phyloP scores from a whole-genome alignment of 148 eudicot species.

The Camellia lanceoleosa region DNA sequence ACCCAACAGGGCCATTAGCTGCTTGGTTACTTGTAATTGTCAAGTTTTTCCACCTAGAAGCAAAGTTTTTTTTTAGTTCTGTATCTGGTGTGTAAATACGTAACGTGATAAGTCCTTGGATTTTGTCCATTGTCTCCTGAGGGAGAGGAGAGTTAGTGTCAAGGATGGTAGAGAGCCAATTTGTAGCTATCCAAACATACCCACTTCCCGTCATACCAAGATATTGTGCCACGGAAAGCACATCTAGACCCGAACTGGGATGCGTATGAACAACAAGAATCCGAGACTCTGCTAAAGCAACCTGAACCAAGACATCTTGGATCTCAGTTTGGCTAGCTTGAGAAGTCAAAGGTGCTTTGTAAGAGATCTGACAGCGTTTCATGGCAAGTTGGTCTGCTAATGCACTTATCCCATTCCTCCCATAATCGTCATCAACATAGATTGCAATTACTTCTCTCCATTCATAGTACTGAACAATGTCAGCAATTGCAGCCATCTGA shows the following conservation, averaged over 20 bases:
- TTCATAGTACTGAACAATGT: constrained; percentile 44
- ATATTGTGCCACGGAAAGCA: constrained; percentile 25
- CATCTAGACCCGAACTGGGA: constrained; percentile 31
- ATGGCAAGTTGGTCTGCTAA: constrained; percentile 42
- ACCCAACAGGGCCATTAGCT: constrained; percentile 33
- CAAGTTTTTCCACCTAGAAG: constrained; percentile 39
- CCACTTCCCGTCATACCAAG: constrained; percentile 27
- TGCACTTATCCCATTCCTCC: constrained; percentile 59
- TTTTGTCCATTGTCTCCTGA: background rate
- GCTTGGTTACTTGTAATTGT: constrained; percentile 33
- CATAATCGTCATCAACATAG: constrained; percentile 57
- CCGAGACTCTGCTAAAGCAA: constrained; percentile 46
- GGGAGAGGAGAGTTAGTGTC: constrained; percentile 24
- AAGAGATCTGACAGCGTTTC: constrained; percentile 41
- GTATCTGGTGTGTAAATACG: constrained; percentile 39
- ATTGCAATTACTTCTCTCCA: constrained; percentile 59
- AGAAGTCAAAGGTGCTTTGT: constrained; percentile 44
- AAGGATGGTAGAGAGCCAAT: constrained; percentile 33
- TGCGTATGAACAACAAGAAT: constrained; percentile 54
- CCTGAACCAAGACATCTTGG: constrained; percentile 34
- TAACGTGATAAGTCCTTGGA: constrained; percentile 35
- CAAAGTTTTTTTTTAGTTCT: constrained; percentile 23
- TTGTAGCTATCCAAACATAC: constrained; percentile 36
- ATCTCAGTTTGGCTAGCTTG: constrained; percentile 35
- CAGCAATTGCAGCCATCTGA: constrained; percentile 70